phyloP scores from a whole-genome alignment of 257 asterid species.

The Osmanthus fragrans region DNA sequence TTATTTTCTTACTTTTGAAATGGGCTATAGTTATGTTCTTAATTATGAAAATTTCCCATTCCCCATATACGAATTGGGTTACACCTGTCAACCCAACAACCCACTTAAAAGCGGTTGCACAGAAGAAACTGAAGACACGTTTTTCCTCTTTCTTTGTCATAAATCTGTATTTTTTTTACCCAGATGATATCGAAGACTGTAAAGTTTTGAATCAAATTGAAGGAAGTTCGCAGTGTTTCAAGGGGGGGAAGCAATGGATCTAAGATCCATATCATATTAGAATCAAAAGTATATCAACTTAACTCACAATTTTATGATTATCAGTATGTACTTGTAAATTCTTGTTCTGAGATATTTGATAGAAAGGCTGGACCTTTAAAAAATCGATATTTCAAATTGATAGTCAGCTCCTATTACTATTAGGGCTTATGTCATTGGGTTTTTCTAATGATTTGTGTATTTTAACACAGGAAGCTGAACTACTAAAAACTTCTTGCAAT shows the following conservation, averaged over 20 bases:
- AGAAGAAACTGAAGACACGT: too few species aligned
- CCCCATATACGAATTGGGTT: background rate
- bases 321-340: background rate
- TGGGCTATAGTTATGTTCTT: too few species aligned
- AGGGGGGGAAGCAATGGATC: background rate
- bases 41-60: too few species aligned
- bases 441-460: background rate
- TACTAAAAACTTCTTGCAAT: conserved; percentile 22
- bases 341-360: background rate
- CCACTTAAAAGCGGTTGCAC: too few species aligned
- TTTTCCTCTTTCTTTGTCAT: too few species aligned
- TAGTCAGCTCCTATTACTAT: background rate
- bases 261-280: background rate
- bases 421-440: background rate
- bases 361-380: background rate
- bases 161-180: too few species aligned
- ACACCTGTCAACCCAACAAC: too few species aligned
- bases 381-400: background rate
- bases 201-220: background rate
- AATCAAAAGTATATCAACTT: background rate
- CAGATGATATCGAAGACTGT: too few species aligned
- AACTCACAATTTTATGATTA: background rate
- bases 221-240: background rate
- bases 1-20: too few species aligned
- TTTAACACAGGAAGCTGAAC: background rate